Conservation (phyloP, 2,329 filamentous ascomycete genomes). For the Aspergillus costaricaensis region DNA sequence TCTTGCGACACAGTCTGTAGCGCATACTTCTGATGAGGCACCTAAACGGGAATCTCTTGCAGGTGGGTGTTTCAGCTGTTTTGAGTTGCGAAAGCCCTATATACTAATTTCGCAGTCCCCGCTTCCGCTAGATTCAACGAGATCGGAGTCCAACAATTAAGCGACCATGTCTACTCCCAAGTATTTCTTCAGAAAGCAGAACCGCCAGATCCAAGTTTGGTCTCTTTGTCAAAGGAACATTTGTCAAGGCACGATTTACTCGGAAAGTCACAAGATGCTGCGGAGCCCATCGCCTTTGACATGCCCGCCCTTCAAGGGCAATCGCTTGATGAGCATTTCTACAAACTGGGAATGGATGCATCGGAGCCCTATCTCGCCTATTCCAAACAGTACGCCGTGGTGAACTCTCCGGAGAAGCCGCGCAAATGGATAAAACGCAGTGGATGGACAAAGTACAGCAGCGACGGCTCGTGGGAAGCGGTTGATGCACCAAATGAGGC, state of each 20-base stretch:
- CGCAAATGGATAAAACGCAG: constrained; percentile 75
- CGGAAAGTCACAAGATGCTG: constrained; percentile 82
- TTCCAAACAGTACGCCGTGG: constrained; percentile 72
- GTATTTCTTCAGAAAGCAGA: constrained; percentile 65
- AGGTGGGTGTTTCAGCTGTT: constrained; percentile 23
- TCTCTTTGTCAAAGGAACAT: constrained; percentile 80
- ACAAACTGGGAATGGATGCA: constrained; percentile 80
- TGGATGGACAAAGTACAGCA: constrained; percentile 92
- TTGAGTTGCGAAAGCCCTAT: not conserved
- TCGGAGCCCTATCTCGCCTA: constrained; percentile 79
- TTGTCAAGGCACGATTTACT: constrained; percentile 80
- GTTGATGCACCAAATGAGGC: constrained; percentile 77
- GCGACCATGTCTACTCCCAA: constrained; percentile 77
- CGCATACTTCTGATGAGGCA: constrained; percentile 10
- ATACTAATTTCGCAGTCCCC: constrained; percentile 34
- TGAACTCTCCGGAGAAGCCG: constrained; percentile 60
- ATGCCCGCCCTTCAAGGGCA: constrained; percentile 76
- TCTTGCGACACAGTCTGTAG: constrained; percentile 17
- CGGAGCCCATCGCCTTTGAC: constrained; percentile 78
- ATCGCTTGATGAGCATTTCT: constrained; percentile 90
- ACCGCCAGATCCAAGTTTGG: constrained; percentile 68
- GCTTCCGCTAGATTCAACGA: constrained; percentile 76
- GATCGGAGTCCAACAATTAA: constrained; percentile 92
- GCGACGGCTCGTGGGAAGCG: constrained; percentile 69
- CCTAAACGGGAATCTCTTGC: constrained; percentile 27